phyloP scores from a whole-genome alignment of 2,329 filamentous ascomycete genomes.

The Fusarium sp. region DNA sequence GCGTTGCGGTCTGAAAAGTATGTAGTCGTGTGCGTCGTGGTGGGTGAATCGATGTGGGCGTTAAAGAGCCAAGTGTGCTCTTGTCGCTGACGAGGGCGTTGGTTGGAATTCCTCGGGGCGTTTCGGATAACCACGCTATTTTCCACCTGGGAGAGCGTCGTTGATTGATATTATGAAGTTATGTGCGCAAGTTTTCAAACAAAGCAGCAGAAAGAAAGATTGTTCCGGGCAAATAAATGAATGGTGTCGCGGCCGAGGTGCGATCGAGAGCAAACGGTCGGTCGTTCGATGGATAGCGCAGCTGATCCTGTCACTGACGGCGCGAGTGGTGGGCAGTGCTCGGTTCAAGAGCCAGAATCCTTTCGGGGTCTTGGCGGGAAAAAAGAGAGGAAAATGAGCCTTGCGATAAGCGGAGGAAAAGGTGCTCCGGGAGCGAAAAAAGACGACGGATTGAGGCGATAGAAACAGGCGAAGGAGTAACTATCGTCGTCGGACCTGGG shows the following conservation, averaged over 20 bases:
- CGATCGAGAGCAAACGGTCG: conserved; percentile 34
- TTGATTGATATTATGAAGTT: conserved; percentile 32
- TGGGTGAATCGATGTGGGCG: background rate
- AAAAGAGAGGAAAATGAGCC: conserved; percentile 27
- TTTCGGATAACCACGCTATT: conserved; percentile 28
- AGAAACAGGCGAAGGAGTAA: conserved; percentile 31
- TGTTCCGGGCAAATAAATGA: conserved; percentile 35
- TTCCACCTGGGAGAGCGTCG: conserved; percentile 36
- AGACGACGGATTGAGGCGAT: conserved; percentile 19
- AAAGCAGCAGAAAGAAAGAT: conserved; percentile 15
- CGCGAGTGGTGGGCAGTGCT: conserved; percentile 30
- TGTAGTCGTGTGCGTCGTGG: conserved; percentile 2
- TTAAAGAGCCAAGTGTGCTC: conserved; percentile 9
- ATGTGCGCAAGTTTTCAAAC: conserved; percentile 32
- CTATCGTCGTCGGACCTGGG: conserved; percentile 39
- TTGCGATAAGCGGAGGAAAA: conserved; percentile 13
- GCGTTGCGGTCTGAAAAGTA: conserved; percentile 4
- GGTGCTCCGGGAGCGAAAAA: conserved; percentile 15
- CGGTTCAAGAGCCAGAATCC: conserved; percentile 25
- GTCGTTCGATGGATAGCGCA: conserved; percentile 44
- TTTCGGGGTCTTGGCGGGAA: conserved; percentile 1
- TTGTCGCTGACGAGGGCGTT: conserved; percentile 9
- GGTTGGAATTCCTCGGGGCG: conserved; percentile 12
- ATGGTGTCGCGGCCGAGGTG: conserved; percentile 33
- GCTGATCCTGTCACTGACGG: conserved; percentile 42